phyloP scores from a whole-genome alignment of 768 basidiomycete species.

The Suillus weaverae region DNA sequence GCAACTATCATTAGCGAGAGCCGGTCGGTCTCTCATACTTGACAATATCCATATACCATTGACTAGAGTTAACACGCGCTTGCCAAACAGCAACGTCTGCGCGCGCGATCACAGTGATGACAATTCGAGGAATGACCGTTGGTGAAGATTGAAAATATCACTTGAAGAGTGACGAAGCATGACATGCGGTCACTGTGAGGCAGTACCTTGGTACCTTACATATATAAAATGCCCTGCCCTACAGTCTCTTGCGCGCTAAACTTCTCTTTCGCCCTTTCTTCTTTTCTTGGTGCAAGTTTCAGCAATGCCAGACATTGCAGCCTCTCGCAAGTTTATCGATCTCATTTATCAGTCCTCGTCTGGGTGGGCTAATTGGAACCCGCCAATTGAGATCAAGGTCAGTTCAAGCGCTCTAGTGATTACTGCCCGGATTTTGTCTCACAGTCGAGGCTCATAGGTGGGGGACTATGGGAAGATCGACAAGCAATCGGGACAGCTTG shows the following conservation, averaged over 20 bases:
- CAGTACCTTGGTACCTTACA: slow-evolving; percentile 4
- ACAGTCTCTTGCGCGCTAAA: not conserved
- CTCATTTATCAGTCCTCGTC: slow-evolving; percentile 32
- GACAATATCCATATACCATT: no score
- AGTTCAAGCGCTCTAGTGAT: slow-evolving; percentile 6
- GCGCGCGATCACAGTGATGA: slow-evolving; percentile 21
- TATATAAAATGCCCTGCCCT: not conserved
- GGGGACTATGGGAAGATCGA: slow-evolving; percentile 36
- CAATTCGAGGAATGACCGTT: slow-evolving; percentile 10
- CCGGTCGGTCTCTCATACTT: not conserved
- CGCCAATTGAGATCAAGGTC: slow-evolving; percentile 33
- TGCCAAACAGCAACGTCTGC: not conserved
- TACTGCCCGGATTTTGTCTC: not conserved
- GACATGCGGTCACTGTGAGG: not conserved
- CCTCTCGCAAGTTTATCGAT: slow-evolving; percentile 35
- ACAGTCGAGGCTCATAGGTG: slow-evolving; percentile 22
- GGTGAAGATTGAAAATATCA: slow-evolving; percentile 8
- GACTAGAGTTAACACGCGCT: not conserved
- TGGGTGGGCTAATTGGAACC: slow-evolving; percentile 42
- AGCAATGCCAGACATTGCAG: slow-evolving; percentile 7
- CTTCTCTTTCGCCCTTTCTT: not conserved
- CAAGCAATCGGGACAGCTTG: slow-evolving; percentile 28
- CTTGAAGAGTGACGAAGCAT: not conserved
- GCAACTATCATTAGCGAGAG: no score
- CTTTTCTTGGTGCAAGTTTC: not conserved